These are phyloP conservation scores for Leptomonas pyrrhocoris DNA, from an alignment of 208 protist species.

Conservation along the genomic window DNA sequence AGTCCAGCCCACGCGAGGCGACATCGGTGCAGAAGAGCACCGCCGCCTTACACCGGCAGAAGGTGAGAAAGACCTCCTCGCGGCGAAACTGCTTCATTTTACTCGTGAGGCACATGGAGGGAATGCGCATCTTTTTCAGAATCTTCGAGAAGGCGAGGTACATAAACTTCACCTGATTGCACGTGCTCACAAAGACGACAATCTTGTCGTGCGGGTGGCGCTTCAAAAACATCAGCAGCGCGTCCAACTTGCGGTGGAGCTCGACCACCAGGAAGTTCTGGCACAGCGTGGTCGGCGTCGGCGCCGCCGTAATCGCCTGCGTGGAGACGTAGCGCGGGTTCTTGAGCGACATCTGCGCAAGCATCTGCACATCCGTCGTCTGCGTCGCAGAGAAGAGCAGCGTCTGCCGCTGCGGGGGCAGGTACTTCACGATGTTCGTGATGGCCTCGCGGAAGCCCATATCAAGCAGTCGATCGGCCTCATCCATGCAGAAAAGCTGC, in stretches of 20 bases:
- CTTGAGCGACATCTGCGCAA: constrained; percentile 91
- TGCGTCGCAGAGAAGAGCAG: constrained; percentile 99
- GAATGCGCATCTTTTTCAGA: constrained; percentile 91
- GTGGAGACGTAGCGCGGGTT: constrained; percentile 96
- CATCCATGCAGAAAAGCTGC: constrained; percentile 98
- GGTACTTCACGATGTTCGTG: constrained; percentile 93
- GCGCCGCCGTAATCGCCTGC: constrained; percentile 75
- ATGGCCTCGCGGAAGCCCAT: constrained; percentile 97
- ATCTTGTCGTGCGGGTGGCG: constrained; percentile 96
- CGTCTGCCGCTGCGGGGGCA: constrained; percentile 95
- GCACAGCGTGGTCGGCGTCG: constrained; percentile 91
- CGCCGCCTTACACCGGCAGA: constrained; percentile 85
- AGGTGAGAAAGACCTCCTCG: constrained; percentile 91
- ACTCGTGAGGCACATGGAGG: constrained; percentile 92
- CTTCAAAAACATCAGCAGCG: constrained; percentile 98
- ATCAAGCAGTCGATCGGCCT: constrained; percentile 98
- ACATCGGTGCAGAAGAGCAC: constrained; percentile 99
- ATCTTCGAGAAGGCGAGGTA: constrained; percentile 92
- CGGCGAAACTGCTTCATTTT: constrained; percentile 94
- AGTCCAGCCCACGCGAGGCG: constrained; percentile 97
- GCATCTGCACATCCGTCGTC: constrained; percentile 95
- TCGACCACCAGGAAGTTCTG: constrained; percentile 95
- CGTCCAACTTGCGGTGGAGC: constrained; percentile 96
- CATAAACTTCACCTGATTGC: constrained; percentile 97
- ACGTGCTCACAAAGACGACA: constrained; percentile 98